Percentiles rank a stretch among this genome's conserved stretches.
Conservation (phyloP, 805 yeast genomes). For the Ogataea henricii region DNA sequence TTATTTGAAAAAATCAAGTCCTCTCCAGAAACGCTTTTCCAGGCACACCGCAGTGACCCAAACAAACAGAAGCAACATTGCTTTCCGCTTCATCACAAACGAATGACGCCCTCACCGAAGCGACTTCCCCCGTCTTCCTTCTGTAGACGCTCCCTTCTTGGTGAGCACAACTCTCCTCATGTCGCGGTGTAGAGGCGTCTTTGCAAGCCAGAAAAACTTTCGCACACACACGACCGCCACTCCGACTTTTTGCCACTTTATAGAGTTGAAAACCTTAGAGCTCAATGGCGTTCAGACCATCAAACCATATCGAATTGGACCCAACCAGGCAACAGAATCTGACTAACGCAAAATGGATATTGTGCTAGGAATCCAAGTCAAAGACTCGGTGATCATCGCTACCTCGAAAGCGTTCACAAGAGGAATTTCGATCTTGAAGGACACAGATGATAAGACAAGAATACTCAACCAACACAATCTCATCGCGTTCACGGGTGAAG, state of each 20-base stretch:
- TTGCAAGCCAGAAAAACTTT: background rate
- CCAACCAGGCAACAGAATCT: background rate
- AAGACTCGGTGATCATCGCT: constrained; percentile 82
- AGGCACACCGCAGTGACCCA: no score
- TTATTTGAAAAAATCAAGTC: no score
- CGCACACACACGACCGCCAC: background rate
- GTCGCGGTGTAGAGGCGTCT: constrained; percentile 11
- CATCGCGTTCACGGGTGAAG: constrained; percentile 91
- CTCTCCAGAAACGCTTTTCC: no score
- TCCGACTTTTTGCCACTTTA: constrained; percentile 7
- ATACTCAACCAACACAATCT: constrained; percentile 71
- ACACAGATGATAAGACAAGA: constrained; percentile 79
- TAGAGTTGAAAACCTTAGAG: background rate
- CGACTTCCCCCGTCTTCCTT: no score
- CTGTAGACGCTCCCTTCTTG: no score
- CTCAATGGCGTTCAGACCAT: background rate
- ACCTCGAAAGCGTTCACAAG: constrained; percentile 95
- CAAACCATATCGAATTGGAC: background rate
- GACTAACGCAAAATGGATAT: constrained; percentile 67
- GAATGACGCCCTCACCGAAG: no score
- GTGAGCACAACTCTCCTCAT: background rate
- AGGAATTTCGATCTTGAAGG: constrained; percentile 80
- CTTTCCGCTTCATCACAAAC: no score
- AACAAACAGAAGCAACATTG: no score
- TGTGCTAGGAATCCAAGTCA: constrained; percentile 79